phyloP scores from a whole-genome alignment of 208 protist genomes.

The Novymonas esmeraldas region DNA sequence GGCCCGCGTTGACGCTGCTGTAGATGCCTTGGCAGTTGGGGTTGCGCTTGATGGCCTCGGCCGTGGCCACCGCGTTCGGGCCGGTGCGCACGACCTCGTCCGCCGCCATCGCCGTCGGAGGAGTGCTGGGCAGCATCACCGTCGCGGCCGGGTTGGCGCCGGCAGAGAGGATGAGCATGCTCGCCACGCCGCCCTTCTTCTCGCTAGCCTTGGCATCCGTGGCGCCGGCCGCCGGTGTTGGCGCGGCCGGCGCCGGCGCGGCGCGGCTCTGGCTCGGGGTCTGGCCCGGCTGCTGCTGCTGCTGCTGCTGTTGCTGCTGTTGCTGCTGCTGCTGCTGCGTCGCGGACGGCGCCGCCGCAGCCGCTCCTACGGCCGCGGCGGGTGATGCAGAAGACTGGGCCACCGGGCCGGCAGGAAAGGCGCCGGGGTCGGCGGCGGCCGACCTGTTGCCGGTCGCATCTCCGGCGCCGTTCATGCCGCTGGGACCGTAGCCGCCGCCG shows the following conservation, averaged over 20 bases:
- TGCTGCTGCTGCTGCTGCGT: no score
- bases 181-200: constrained; percentile 7
- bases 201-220: neutral
- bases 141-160: neutral
- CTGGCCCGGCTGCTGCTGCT: neutral
- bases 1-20: constrained; percentile 43
- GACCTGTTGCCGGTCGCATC: neutral
- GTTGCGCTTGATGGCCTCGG: constrained; percentile 5
- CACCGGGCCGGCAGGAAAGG: neutral
- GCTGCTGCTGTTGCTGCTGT: no score
- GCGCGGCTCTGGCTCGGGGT: neutral
- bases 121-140: constrained; percentile 21
- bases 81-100: constrained; percentile 27
- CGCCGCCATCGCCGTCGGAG: constrained; percentile 1
- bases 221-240: neutral
- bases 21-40: constrained; percentile 14
- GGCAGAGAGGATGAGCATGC: constrained; percentile 19
- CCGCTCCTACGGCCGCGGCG: neutral
- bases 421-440: neutral
- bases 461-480: constrained; percentile 32
- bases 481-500: constrained; percentile 14
- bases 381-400: neutral
- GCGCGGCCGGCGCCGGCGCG: neutral
- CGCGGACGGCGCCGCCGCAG: no score
- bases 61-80: constrained; percentile 8